Percentiles rank a stretch among this genome's conserved stretches.
Conservation (phyloP, 2,329 filamentous ascomycete species). For the Bimuria novae-zelandiae region DNA sequence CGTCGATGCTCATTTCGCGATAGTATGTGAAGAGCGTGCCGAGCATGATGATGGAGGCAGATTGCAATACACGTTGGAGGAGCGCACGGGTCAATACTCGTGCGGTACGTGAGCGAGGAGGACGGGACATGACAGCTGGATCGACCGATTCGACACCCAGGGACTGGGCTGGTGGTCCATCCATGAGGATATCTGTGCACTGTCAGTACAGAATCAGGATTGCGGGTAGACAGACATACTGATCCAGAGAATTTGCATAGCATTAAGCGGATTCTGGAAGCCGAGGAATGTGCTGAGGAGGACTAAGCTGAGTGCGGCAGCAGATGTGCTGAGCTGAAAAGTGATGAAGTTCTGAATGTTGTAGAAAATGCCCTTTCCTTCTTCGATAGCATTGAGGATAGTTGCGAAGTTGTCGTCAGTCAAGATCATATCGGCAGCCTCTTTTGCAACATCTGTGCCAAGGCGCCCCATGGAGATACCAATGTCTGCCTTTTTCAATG, state of each 20-base stretch:
- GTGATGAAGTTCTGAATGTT: conserved; percentile 99
- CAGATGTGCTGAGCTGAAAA: conserved; percentile 96
- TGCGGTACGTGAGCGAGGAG: conserved; percentile 83
- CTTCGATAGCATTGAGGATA: conserved; percentile 93
- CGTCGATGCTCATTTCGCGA: conserved; percentile 84
- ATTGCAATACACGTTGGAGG: conserved; percentile 82
- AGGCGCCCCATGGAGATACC: conserved; percentile 95
- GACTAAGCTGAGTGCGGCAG: conserved; percentile 87
- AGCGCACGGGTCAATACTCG: conserved; percentile 86
- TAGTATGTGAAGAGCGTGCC: conserved; percentile 92
- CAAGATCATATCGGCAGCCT: conserved; percentile 90
- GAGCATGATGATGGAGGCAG: conserved; percentile 85
- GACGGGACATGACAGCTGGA: conserved; percentile 88
- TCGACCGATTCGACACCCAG: conserved; percentile 95
- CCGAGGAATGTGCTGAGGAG: conserved; percentile 90
- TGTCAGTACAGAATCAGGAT: conserved; percentile 22
- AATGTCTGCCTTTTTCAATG: conserved; percentile 95
- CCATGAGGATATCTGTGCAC: conserved; percentile 92
- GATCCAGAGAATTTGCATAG: conserved; percentile 99
- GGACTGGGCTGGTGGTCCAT: conserved; percentile 95
- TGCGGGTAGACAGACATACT: conserved; percentile 65
- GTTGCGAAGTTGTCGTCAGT: conserved; percentile 90
- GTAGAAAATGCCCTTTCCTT: conserved; percentile 99
- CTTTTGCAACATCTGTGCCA: conserved; percentile 96
- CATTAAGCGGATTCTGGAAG: conserved; percentile 93